Evolutionary conservation across 1,284 basidiomycete species (phyloP), one percentile per base, ranked within the genome.

Genomic region (Cutaneotrichosporon curvatum): DNA sequence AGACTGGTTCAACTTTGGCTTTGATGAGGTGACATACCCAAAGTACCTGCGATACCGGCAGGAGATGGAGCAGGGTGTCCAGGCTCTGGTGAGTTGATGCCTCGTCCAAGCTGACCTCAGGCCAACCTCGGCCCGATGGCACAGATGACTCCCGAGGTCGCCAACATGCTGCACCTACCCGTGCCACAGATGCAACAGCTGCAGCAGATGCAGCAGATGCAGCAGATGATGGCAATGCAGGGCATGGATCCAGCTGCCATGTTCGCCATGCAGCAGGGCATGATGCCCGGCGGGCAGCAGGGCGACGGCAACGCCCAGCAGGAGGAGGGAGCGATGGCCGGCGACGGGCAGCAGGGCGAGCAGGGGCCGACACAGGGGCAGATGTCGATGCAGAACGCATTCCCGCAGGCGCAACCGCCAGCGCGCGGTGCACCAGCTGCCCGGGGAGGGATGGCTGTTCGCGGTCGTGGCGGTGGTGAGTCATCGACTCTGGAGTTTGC

Each of bases 1-100:
- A 59, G 94, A 97, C 73, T 99, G 89, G 84, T 99, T 98, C 75
- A 98, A 99, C 73, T 98, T 96, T 61, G 95, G 95, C 0, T 98
- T 98, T 66, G 94, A 98, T 68, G 95, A 99, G 72, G 79, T 89
- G 12, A 85, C 85, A 16, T 99, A 91, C 88, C 85, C 87, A 58
- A 81, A 84, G 37, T 99, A 92, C 69, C 85, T 87, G 60, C 83
- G 85, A 65, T 82, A 87, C 59, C 79, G 91, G 61, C 77, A 85
- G 34, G 85, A 87, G 50, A 75, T 94, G 56, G 85, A 87, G 6
- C 79, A 79, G 43, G 82, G 71, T 1, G 51, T 67, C 3, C 55
- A 65, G 20, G 63, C 63, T 10, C 58, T 72, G 45, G 71, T 73
- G 40, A 60, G 71, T 62, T 14, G 7, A n/a, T 12, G n/a, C 6